Percentiles rank a stretch among this genome's conserved stretches.
Evolutionary conservation across 371 early-diverging fungal species (phyloP).

Genomic region (Apophysomyces sp.): DNA sequence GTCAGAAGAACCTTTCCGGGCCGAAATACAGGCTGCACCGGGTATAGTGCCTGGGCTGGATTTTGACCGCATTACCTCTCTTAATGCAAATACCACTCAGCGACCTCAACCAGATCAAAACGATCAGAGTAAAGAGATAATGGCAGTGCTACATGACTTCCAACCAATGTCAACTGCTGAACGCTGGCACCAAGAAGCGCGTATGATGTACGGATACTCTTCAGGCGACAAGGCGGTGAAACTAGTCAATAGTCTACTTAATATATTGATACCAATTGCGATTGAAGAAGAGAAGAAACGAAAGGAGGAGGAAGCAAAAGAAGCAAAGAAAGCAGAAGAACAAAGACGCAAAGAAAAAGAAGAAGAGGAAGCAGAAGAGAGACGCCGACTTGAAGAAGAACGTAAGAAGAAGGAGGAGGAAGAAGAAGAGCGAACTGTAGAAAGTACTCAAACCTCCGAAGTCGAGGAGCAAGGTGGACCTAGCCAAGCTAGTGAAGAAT

Average conservation of each 20-base stretch:
- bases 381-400: conserved; percentile 34
- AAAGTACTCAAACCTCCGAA: conserved; percentile 13
- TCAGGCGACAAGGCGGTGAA: conserved; percentile 63
- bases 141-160: conserved; percentile 66
- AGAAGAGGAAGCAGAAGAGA: conserved; percentile 21
- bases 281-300: conserved; percentile 67
- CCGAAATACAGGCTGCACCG: conserved; percentile 48
- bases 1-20: conserved; percentile 44
- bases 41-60: conserved; percentile 44
- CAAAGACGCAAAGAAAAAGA: conserved; percentile 34
- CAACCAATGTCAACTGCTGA: conserved; percentile 74
- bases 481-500: background rate
- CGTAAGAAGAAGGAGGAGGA: conserved; percentile 55
- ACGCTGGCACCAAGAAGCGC: conserved; percentile 89
- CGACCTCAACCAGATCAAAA: conserved; percentile 1
- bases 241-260: conserved; percentile 64
- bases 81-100: background rate
- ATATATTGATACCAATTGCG: conserved; percentile 73
- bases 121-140: conserved; percentile 38
- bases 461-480: conserved; percentile 24
- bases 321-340: conserved; percentile 47
- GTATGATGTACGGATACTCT: conserved; percentile 73
- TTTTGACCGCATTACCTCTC: conserved; percentile 33
- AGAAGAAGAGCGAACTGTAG: conserved; percentile 19
- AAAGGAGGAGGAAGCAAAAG: conserved; percentile 56